Conservation (phyloP, 176 grass and related monocot genomes). For the Musa itinerans region DNA sequence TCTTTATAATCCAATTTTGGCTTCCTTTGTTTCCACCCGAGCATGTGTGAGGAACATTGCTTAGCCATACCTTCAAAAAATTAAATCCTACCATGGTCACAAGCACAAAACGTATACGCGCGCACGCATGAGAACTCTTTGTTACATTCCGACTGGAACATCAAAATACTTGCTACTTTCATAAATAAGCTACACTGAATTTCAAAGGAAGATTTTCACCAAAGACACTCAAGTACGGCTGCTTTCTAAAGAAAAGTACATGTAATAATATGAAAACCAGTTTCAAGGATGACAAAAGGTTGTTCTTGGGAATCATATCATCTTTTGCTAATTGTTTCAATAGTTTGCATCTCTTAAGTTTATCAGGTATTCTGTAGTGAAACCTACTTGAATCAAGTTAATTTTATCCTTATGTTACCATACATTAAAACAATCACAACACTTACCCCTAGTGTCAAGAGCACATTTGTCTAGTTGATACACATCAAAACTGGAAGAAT, state of each 20-base stretch:
- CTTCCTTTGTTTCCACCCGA: slow-evolving; percentile 97
- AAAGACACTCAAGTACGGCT: no score
- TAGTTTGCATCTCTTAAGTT: no score
- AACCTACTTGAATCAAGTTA: not conserved
- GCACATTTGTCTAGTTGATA: not conserved
- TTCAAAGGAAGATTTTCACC: no score
- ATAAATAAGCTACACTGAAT: not conserved
- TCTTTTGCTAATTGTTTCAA: no score
- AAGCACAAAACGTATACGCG: not conserved
- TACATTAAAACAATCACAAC: not conserved
- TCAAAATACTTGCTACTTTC: not conserved
- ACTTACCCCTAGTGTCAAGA: not conserved
- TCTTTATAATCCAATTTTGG: slow-evolving; percentile 87
- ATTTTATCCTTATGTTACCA: not conserved
- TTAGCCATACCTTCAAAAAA: slow-evolving; percentile 66
- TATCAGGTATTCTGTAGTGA: not conserved
- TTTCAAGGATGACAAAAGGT: no score
- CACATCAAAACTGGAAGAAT: not conserved
- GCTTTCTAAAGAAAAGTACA: no score
- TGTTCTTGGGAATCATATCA: no score
- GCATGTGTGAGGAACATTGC: slow-evolving; percentile 78
- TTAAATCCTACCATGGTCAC: not conserved
- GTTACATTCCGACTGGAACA: no score
- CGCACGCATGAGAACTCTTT: not conserved
- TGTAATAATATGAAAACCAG: no score